These are phyloP conservation scores for Psilocybe cyanescens DNA, from an alignment of 768 basidiomycete genomes.

Conservation along the genomic window DNA sequence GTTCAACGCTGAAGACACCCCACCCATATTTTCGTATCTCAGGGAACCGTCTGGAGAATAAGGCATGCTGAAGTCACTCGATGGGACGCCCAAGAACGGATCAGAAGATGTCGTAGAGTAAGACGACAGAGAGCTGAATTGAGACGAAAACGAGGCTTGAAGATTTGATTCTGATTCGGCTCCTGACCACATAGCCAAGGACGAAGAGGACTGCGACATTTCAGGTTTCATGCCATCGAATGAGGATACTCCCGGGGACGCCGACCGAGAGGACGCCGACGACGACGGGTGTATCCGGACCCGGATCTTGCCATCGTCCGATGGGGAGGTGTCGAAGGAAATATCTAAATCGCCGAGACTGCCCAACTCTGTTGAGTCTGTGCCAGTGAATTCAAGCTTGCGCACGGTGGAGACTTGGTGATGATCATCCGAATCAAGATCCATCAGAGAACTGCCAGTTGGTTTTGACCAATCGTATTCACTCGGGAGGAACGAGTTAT, in stretches of 20 bases:
- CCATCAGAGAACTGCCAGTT: conserved; percentile 43
- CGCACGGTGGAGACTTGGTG: conserved; percentile 36
- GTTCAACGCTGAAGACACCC: not conserved
- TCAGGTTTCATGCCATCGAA: conserved; percentile 26
- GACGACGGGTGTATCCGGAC: conserved; percentile 71
- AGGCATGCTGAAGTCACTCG: conserved; percentile 39
- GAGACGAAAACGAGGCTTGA: conserved; percentile 29
- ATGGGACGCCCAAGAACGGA: conserved; percentile 60
- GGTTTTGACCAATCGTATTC: conserved; percentile 59
- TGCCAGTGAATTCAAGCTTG: conserved; percentile 63
- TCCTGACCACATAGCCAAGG: conserved; percentile 26
- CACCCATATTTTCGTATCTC: conserved; percentile 30
- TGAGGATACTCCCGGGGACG: conserved; percentile 25
- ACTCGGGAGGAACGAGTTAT: conserved; percentile 48
- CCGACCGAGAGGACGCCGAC: conserved; percentile 41
- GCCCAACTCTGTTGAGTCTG: conserved; percentile 49
- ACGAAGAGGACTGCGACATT: conserved; percentile 28
- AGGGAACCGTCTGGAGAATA: conserved; percentile 37
- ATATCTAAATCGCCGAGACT: conserved; percentile 66
- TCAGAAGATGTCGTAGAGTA: conserved; percentile 46
- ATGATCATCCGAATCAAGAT: conserved; percentile 45
- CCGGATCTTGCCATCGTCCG: conserved; percentile 72
- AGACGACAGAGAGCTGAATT: conserved; percentile 37
- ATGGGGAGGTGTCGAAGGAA: conserved; percentile 69
- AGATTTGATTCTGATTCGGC: conserved; percentile 8